Percentiles rank a stretch among this genome's conserved stretches.
Conservation (phyloP, 2,329 filamentous ascomycete genomes). For the Colletotrichum neosansevieriae region DNA sequence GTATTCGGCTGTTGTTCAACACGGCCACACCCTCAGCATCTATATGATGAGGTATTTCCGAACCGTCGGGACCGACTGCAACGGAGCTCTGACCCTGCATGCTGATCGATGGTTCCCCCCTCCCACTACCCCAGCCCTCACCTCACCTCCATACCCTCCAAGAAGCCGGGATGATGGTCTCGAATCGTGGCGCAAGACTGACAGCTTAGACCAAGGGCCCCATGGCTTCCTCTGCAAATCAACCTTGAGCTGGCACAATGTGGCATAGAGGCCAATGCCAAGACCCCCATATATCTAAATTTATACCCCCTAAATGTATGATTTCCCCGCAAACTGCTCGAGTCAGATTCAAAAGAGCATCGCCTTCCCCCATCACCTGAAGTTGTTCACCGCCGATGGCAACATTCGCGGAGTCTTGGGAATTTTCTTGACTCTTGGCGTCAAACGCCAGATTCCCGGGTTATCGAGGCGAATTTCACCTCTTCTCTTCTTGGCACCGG, state of each 20-base stretch:
- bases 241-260: conserved; percentile 6
- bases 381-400: conserved; percentile 7
- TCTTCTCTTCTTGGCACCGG: conserved; percentile 9
- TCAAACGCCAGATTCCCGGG: conserved; percentile 8
- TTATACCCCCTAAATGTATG: conserved; percentile 18
- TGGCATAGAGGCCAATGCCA: conserved; percentile 10
- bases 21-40: not conserved
- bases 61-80: conserved; percentile 20
- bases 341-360: conserved; percentile 17
- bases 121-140: not conserved
- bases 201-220: conserved; percentile 1
- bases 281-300: conserved; percentile 30
- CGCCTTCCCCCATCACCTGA: conserved; percentile 11
- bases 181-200: conserved; percentile 26
- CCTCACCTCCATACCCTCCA: not conserved
- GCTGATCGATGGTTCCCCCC: conserved; percentile 2
- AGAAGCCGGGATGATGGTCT: conserved; percentile 11
- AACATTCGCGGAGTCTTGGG: conserved; percentile 30
- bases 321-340: conserved; percentile 25
- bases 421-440: conserved; percentile 8
- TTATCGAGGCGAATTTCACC: not conserved
- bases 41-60: not conserved
- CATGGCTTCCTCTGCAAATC: conserved; percentile 1
- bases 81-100: conserved; percentile 10
- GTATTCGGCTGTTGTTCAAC: not conserved